These are phyloP conservation scores for Arxiozyma bovina DNA, from an alignment of 1,139 yeast species.

Conservation along the genomic window DNA sequence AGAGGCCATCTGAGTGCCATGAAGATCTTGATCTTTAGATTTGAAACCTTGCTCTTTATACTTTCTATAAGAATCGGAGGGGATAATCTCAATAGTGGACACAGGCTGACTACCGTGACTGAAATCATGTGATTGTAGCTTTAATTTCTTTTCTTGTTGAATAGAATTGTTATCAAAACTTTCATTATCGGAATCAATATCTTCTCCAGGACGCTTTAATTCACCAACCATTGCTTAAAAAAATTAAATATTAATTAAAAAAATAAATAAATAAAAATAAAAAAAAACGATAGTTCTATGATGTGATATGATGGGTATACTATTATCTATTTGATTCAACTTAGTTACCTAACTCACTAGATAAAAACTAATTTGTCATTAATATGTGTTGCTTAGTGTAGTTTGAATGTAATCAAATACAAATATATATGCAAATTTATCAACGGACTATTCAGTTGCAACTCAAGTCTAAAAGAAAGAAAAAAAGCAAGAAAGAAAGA, in stretches of 20 bases:
- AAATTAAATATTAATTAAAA: too few species aligned
- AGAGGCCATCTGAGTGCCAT: conserved; percentile 37
- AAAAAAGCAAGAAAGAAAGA: too few species aligned
- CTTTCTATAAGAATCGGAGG: conserved; percentile 24
- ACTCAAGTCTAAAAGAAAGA: background rate
- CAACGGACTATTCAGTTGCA: too few species aligned
- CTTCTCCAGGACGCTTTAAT: conserved; percentile 25
- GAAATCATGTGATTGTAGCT: conserved; percentile 25
- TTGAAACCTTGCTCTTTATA: conserved; percentile 27
- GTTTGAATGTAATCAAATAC: too few species aligned
- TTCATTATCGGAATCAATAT: conserved; percentile 4
- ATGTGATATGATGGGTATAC: too few species aligned
- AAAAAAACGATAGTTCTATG: background rate
- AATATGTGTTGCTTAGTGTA: too few species aligned
- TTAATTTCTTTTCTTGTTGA: conserved; percentile 21
- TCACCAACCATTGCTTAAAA: conserved; percentile 5
- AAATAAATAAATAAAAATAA: too few species aligned
- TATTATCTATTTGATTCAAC: background rate
- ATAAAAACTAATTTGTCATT: too few species aligned
- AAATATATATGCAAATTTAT: too few species aligned
- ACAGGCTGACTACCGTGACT: conserved; percentile 31
- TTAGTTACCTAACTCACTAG: background rate
- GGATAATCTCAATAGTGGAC: conserved; percentile 29
- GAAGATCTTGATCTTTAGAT: conserved; percentile 20
- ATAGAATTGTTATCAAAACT: background rate